phyloP scores from a whole-genome alignment of 108 stramenopile genomes.

The Nannochloropsis granulata region DNA sequence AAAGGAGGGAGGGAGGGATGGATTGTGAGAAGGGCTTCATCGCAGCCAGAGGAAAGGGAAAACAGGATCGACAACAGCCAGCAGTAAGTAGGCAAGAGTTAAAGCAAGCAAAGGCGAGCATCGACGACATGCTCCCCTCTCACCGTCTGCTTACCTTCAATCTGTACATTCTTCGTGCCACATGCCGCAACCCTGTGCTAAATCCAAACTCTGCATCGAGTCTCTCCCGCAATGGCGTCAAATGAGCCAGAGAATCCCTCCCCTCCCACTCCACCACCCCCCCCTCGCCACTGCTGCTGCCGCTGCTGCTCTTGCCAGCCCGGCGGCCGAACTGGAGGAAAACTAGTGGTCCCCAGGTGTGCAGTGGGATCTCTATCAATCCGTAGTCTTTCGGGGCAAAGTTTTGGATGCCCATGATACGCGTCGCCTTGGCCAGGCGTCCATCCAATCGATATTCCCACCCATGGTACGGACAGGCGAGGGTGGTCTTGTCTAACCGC shows the following conservation, averaged over 20 bases:
- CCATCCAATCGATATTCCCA: constrained; percentile 35
- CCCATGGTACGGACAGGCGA: constrained; percentile 38
- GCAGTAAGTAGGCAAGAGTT: background rate
- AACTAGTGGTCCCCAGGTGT: constrained; percentile 4
- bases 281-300: background rate
- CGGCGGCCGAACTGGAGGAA: constrained; percentile 3
- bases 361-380: background rate
- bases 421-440: constrained; percentile 29
- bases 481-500: background rate
- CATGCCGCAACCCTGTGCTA: background rate
- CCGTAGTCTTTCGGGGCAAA: constrained; percentile 23
- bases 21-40: background rate
- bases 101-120: background rate
- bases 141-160: background rate
- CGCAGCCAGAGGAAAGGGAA: background rate
- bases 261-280: background rate
- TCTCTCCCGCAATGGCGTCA: background rate
- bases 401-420: constrained; percentile 16
- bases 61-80: background rate
- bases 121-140: background rate
- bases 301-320: too few species aligned
- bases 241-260: background rate
- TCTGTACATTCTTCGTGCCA: background rate
- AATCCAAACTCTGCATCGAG: background rate
- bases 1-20: background rate